Base-by-base conservation (phyloP, 176 grass and related monocot species). In the Triticum turgidum region DNA sequence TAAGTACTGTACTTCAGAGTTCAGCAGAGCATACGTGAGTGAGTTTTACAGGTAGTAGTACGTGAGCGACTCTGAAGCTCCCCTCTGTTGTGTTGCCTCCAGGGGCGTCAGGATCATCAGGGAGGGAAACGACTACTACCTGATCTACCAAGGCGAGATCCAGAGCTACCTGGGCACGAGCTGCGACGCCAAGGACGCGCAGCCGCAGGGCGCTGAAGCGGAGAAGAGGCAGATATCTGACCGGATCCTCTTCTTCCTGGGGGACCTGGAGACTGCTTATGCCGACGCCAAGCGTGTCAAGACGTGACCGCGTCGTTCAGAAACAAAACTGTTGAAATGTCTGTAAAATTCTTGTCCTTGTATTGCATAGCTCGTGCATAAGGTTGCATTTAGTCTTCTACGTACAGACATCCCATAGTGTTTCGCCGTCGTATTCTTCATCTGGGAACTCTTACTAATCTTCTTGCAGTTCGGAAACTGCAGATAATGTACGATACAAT, bases 61-160 rank as follows among this genome's bases (percentile, higher is more conserved):
- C 11, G 41, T 54, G 51, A 54, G 51, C 14, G 14, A 52, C 49
- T 51, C 38, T 25, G 6, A 69, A 20, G 38, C 2, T 33, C 65
- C 18, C 10, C 6, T 51, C 22, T 25, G 13, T 30, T 44, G 0
- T 15, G 11, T 73, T 77, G 37, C 85, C 79, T 82, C 74, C 85
- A 96, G 96, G 78, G 88, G 93, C 24, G 62, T 92, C 42, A 98
- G 80, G 80, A 94, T 98, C 29, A 92, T 98, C 65, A 92, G 91
- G 71, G 93, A 98, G 87, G 96, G 96, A 11, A 86, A 69, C 7
- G 91, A 96, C 70, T 98, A 96, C 73, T 98, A 92, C 69, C 86
- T 98, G 21, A 95, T 98, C 17, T 89, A 94, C 92, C 91, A 89
- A 72, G 96, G 96, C n/a, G 87, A 95, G 77, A 94, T 95, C 69